Evolutionary conservation across 176 grass and related monocot genomes (phyloP).

Genomic region (Raddia distichophylla): DNA sequence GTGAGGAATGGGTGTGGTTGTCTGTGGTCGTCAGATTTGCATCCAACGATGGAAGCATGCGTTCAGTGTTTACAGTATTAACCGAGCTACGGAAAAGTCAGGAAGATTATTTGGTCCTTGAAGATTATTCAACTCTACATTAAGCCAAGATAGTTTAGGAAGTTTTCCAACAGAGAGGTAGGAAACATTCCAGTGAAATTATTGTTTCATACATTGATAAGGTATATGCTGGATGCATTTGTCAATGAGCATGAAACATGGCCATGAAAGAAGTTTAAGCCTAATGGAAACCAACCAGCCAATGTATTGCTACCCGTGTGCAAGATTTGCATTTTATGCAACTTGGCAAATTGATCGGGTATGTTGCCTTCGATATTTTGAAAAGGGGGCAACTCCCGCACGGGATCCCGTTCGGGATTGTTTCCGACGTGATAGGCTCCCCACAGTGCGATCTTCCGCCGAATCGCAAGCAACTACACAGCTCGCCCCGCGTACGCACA

Average conservation of each 20-base stretch:
- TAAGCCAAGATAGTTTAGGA: neutral
- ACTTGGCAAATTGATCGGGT: neutral
- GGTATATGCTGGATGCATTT: neutral
- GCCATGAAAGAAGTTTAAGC: neutral
- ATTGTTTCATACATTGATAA: neutral
- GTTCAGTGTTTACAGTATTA: too few relatives aligned
- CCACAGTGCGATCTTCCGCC: too few relatives aligned
- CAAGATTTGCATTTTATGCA: neutral
- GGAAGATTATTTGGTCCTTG: too few relatives aligned
- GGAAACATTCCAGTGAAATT: slow-evolving; percentile 16
- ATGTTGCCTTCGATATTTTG: neutral
- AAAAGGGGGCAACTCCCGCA: too few relatives aligned
- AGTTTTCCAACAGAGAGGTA: neutral
- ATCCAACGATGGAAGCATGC: too few relatives aligned
- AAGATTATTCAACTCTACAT: neutral
- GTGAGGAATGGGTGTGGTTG: too few relatives aligned
- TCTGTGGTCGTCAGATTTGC: too few relatives aligned
- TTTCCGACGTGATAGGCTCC: too few relatives aligned
- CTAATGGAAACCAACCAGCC: neutral
- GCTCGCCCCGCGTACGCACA: too few relatives aligned
- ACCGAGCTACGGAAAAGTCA: too few relatives aligned
- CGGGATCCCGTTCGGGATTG: too few relatives aligned
- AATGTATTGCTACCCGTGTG: neutral
- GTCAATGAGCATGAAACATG: neutral
- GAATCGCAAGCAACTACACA: too few relatives aligned